A percentile compares a stretch with the other conserved stretches of the same genome.
Evolutionary conservation across 805 yeast genomes (phyloP).

Genomic region (Candida cerambycidarum): DNA sequence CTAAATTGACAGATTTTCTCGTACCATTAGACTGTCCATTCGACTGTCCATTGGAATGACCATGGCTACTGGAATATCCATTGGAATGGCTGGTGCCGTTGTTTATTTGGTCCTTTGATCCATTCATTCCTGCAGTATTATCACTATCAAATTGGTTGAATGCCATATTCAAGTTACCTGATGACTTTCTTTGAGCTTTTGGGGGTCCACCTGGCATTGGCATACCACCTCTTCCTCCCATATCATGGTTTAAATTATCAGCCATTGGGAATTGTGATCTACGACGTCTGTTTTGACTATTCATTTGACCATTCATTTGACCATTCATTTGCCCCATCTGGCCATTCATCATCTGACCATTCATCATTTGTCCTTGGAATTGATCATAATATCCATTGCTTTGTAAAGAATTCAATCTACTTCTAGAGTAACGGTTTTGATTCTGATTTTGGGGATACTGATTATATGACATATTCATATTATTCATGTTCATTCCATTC

Average conservation of each 20-base stretch:
- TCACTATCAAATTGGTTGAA: constrained; percentile 7
- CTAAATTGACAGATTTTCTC: constrained; percentile 15
- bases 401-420: constrained; percentile 17
- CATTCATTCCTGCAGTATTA: not conserved
- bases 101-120: not conserved
- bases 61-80: not conserved
- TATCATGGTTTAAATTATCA: constrained; percentile 33
- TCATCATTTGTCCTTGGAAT: constrained; percentile 2
- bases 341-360: constrained; percentile 10
- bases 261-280: constrained; percentile 33
- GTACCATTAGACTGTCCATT: not conserved
- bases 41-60: not conserved
- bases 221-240: constrained; percentile 51
- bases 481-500: constrained; percentile 14
- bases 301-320: constrained; percentile 18
- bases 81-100: no score
- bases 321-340: constrained; percentile 9
- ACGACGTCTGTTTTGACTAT: constrained; percentile 29
- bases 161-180: constrained; percentile 17
- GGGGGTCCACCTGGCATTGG: constrained; percentile 37
- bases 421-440: constrained; percentile 9
- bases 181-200: constrained; percentile 16
- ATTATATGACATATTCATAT: constrained; percentile 7
- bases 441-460: constrained; percentile 6
- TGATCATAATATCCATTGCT: constrained; percentile 13